Conservation (phyloP, 148 eudicot genomes). For the Fagopyrum homotropicum region DNA sequence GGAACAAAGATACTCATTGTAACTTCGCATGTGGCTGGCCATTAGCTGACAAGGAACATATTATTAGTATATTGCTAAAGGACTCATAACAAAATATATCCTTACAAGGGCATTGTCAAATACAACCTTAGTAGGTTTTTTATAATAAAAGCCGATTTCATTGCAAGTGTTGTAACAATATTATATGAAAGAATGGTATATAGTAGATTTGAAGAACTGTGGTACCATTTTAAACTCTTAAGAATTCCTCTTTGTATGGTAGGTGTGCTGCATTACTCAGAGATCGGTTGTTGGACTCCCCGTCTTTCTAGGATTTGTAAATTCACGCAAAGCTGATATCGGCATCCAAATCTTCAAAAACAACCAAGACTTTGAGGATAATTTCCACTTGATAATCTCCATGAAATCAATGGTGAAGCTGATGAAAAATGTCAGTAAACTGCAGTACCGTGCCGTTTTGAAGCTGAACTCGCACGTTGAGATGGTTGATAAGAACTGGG, state of each 20-base stretch:
- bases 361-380: constrained; percentile 26
- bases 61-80: too few relatives aligned
- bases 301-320: constrained; percentile 44
- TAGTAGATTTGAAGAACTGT: too few relatives aligned
- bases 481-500: constrained; percentile 68
- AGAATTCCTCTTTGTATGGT: not conserved
- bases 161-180: too few relatives aligned
- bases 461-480: constrained; percentile 45
- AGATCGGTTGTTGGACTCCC: constrained; percentile 24
- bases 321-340: constrained; percentile 42
- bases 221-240: not conserved
- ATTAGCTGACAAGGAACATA: too few relatives aligned
- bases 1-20: too few relatives aligned
- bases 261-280: constrained; percentile 45
- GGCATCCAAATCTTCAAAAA: constrained; percentile 42
- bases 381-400: constrained; percentile 49
- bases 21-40: too few relatives aligned
- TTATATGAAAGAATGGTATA: not conserved
- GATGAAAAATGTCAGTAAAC: constrained; percentile 33
- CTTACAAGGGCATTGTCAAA: too few relatives aligned
- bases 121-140: too few relatives aligned
- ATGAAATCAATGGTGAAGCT: constrained; percentile 35
- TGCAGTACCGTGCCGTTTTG: constrained; percentile 32
- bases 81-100: too few relatives aligned
- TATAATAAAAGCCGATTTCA: too few relatives aligned